A percentile compares a stretch with the other conserved stretches of the same genome.
These are phyloP conservation scores for Gossypium australe DNA, from an alignment of 345 rosid species.

Conservation along the genomic window DNA sequence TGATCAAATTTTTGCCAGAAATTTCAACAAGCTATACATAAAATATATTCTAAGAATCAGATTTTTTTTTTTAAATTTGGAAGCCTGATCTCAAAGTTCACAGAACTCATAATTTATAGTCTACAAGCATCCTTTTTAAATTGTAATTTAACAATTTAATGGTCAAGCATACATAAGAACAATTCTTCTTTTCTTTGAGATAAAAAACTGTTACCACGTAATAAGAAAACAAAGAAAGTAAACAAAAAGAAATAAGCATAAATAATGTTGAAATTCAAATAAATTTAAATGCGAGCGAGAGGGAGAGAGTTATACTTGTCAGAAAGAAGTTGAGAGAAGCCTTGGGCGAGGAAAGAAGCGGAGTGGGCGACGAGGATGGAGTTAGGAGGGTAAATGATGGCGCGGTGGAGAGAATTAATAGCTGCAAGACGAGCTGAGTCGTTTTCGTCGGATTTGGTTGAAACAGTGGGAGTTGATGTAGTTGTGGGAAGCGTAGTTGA, in stretches of 20 bases:
- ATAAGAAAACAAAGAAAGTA: too few species aligned
- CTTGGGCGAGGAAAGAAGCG: conserved; percentile 75
- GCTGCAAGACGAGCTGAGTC: conserved; percentile 69
- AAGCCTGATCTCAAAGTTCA: neutral
- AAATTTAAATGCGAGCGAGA: neutral
- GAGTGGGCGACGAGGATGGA: conserved; percentile 80
- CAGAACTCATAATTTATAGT: neutral
- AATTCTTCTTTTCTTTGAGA: neutral
- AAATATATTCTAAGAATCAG: neutral
- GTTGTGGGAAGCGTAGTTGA: conserved; percentile 11
- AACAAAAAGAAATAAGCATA: neutral
- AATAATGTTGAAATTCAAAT: neutral
- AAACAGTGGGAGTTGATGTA: conserved; percentile 10
- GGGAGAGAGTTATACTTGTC: conserved; percentile 47
- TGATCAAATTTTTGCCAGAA: conserved; percentile 20
- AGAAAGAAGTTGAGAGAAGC: conserved; percentile 68
- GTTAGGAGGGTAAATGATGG: conserved; percentile 74
- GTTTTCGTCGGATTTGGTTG: conserved; percentile 35
- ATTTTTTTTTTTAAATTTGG: too few species aligned
- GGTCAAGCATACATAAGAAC: neutral
- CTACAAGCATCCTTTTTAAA: neutral
- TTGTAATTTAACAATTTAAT: neutral
- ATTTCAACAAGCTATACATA: neutral
- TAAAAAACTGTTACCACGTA: neutral
- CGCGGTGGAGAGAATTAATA: conserved; percentile 75